These are phyloP conservation scores for Homolaphlyctis polyrhiza DNA, from an alignment of 371 early-diverging fungal species.

Conservation along the genomic window DNA sequence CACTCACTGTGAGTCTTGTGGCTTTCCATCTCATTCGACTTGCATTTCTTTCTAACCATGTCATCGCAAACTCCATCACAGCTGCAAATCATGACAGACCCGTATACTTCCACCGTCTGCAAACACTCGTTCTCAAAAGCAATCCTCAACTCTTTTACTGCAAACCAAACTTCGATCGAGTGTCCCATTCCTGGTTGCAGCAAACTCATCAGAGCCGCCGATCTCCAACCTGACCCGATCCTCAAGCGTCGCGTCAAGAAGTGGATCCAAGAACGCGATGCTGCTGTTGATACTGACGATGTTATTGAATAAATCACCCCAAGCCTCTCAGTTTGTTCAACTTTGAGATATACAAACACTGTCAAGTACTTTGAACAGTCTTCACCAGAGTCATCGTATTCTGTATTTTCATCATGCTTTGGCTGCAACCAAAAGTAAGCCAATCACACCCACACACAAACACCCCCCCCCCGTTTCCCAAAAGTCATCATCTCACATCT, in stretches of 20 bases:
- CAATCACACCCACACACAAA: no score
- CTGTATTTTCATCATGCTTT: no score
- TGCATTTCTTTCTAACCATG: not conserved
- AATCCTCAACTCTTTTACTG: not conserved
- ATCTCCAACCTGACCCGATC: not conserved
- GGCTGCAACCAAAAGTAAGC: no score
- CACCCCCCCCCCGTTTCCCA: no score
- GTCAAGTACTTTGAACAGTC: no score
- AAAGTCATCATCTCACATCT: no score
- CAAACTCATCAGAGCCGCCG: not conserved
- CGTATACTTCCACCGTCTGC: not conserved
- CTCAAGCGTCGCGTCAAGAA: not conserved
- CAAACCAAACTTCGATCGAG: not conserved
- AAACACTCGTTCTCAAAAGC: constrained; percentile 3
- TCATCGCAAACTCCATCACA: not conserved
- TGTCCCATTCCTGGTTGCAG: constrained; percentile 3
- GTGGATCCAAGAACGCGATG: not conserved
- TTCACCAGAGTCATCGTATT: no score
- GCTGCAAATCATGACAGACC: constrained; percentile 3
- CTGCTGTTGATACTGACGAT: not conserved
- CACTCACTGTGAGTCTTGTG: not conserved
- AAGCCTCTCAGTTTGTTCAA: no score
- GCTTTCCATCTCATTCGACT: not conserved
- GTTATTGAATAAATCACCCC: not conserved
- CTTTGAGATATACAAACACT: no score